Percentiles rank a stretch among this genome's conserved stretches.
These are phyloP conservation scores for barrel medic (Medicago truncatula) DNA, from an alignment of 306 rosid genomes.

Conservation along the genomic window DNA sequence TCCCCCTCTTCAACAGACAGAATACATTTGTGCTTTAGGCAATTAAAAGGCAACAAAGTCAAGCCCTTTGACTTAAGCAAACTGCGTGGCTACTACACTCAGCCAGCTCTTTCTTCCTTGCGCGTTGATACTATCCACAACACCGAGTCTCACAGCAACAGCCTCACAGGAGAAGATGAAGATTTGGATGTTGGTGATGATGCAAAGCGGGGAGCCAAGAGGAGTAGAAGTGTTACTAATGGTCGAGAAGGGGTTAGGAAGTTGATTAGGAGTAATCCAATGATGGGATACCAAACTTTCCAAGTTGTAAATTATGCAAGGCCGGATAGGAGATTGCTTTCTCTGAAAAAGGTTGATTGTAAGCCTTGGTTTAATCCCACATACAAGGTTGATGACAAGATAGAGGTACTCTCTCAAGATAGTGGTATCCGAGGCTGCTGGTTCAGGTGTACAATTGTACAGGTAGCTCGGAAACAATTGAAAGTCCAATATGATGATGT, in stretches of 20 bases:
- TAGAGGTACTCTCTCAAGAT: slow-evolving; percentile 96
- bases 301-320: slow-evolving; percentile 55
- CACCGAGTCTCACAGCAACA: slow-evolving; percentile 47
- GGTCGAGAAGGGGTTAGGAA: slow-evolving; percentile 61
- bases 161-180: slow-evolving; percentile 64
- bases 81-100: slow-evolving; percentile 82
- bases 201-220: slow-evolving; percentile 69
- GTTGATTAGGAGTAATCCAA: slow-evolving; percentile 53
- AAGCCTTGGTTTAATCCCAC: slow-evolving; percentile 54
- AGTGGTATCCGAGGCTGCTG: slow-evolving; percentile 99
- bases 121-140: slow-evolving; percentile 55
- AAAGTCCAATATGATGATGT: slow-evolving; percentile 83
- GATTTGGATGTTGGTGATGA: slow-evolving; percentile 58
- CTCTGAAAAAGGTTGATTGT: slow-evolving; percentile 58
- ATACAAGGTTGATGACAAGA: slow-evolving; percentile 74
- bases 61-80: slow-evolving; percentile 90
- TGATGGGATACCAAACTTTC: slow-evolving; percentile 54
- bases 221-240: slow-evolving; percentile 57
- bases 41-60: slow-evolving; percentile 82
- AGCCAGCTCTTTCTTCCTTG: slow-evolving; percentile 81
- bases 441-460: slow-evolving; percentile 89
- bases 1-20: slow-evolving; percentile 65
- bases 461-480: slow-evolving; percentile 71
- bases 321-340: slow-evolving; percentile 54
- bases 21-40: slow-evolving; percentile 86